Base-by-base conservation (phyloP, 176 grass and related monocot species). In the Panicum miliaceum region DNA sequence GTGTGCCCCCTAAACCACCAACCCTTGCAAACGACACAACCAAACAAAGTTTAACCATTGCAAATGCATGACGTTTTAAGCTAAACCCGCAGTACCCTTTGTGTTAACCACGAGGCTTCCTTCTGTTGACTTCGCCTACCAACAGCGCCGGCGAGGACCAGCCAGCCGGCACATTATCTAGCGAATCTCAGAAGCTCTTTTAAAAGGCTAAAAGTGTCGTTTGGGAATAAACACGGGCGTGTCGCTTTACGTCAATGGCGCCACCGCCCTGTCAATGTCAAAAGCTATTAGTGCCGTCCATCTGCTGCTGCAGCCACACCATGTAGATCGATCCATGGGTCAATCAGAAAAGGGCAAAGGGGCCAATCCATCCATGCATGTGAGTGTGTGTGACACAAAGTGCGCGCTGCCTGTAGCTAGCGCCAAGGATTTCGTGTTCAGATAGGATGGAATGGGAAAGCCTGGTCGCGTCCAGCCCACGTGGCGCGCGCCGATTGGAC, bases 181-280 rank as follows among this genome's bases (percentile, higher is more conserved):
- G 15, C 73, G 83, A 75, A 77, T 86, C 83, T 79, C 59, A 35
- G 8, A 3, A 7, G 47, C 2, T 67, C 73, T 86, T 86, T 74
- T 73, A 68, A 90, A 90, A 90, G 74, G 66, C 27, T 6, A 48
- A 90, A 90, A 34, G 79, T 79, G 80, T 79, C 58, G 84, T 86
- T 74, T 42, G 58, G 75, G 88, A 78, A 84, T 89, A 74, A 75
- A 58, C 74, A 73, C 52, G 71, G 32, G 25, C 25, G 15, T 16
- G 13, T 63, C 60, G 18, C 88, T 90, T 90, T 90, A 83, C 35
- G 84, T 79, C 88, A 86, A 78, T 60, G 64, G 53, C 78, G 85
- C 61, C 26, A 85, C 51, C 26, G 52, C 71, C 61, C 37, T 90
- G 62, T 77, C 83, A 38, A 82, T 32, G 34, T 74, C 61, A 69